These are phyloP conservation scores for Scleroderma bovista DNA, from an alignment of 768 basidiomycete species.

Conservation along the genomic window DNA sequence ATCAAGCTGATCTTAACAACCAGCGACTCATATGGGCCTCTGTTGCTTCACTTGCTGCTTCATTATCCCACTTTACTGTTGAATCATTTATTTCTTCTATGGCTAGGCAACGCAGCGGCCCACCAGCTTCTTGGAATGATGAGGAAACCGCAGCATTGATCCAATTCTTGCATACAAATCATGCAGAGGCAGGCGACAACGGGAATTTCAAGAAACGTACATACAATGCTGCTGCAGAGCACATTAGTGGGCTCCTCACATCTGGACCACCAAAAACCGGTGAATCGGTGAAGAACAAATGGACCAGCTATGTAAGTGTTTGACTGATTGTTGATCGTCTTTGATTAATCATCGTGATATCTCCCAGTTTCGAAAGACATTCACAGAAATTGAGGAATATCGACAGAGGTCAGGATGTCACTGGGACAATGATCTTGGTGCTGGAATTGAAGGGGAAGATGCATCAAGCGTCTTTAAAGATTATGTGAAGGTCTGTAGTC, in stretches of 20 bases:
- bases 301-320: background rate
- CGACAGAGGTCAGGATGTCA: background rate
- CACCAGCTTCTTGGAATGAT: background rate
- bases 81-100: background rate
- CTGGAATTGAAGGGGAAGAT: background rate
- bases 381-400: background rate
- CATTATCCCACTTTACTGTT: background rate
- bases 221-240: background rate
- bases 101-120: background rate
- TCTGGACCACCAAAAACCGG: background rate
- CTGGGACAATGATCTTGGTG: background rate
- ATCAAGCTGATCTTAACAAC: background rate
- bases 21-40: background rate
- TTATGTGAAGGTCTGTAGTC: constrained; percentile 1
- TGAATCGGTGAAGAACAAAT: background rate
- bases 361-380: background rate
- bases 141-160: background rate
- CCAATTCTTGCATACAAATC: background rate
- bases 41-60: background rate
- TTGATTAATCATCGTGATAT: background rate
- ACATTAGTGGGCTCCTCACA: background rate
- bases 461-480: background rate
- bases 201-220: background rate
- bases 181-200: background rate
- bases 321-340: background rate